Evolutionary conservation across 139 green algal species (phyloP).

Genomic region (Zygnema circumcarinatum): DNA sequence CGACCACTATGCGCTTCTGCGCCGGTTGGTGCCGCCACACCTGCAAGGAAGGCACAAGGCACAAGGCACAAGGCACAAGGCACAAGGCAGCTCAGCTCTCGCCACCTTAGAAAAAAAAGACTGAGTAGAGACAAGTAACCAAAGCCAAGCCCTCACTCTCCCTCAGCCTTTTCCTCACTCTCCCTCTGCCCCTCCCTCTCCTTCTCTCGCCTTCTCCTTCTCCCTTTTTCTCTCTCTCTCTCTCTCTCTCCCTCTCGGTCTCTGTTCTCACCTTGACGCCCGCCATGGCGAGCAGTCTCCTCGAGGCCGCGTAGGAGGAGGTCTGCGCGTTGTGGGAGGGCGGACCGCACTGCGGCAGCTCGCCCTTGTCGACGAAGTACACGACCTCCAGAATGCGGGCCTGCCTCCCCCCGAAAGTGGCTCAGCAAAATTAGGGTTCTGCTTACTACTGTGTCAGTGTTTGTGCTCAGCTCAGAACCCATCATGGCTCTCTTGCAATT

Average conservation of each 20-base stretch:
- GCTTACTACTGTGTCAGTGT: neutral
- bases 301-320: conserved; percentile 23
- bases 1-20: too few species aligned
- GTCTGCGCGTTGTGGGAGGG: neutral
- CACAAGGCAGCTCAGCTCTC: too few species aligned
- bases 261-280: conserved; percentile 3
- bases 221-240: neutral
- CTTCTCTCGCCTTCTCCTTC: neutral
- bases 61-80: too few species aligned
- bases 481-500: neutral
- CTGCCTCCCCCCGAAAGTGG: conserved; percentile 5
- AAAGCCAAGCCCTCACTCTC: neutral
- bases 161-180: neutral
- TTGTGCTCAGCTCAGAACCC: neutral
- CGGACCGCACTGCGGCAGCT: neutral
- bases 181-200: neutral
- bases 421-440: too few species aligned
- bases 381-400: conserved; percentile 39
- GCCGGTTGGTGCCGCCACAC: too few species aligned
- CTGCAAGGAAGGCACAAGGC: too few species aligned
- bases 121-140: too few species aligned
- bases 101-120: too few species aligned
- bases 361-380: conserved; percentile 31
- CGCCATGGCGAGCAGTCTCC: conserved; percentile 16
- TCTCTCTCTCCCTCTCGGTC: neutral